phyloP scores from a whole-genome alignment of 179 eudicot genomes.

The Pouteria campechiana region DNA sequence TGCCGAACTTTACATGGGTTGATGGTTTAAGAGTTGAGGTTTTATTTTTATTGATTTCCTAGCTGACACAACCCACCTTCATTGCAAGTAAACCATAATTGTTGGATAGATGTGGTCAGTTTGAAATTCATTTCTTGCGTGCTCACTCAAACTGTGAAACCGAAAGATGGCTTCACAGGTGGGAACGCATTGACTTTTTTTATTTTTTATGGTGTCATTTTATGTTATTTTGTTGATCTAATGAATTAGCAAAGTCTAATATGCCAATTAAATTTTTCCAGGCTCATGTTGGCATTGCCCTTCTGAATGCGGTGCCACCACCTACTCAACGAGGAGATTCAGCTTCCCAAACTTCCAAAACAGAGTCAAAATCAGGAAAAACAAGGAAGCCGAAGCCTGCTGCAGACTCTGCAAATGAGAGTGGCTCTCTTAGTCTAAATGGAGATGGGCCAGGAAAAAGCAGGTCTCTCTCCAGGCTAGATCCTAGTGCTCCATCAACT shows the following conservation, averaged over 20 bases:
- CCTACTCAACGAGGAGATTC: constrained; percentile 21
- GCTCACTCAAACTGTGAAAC: too few relatives aligned
- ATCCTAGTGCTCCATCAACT: constrained; percentile 34
- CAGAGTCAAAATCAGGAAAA: constrained; percentile 36
- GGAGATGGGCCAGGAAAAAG: constrained; percentile 50
- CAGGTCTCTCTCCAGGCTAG: constrained; percentile 25
- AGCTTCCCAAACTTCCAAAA: constrained; percentile 30
- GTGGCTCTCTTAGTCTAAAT: constrained; percentile 17
- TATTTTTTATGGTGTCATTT: not conserved
- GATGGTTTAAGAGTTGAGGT: too few relatives aligned
- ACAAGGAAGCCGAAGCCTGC: constrained; percentile 46
- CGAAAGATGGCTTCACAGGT: too few relatives aligned
- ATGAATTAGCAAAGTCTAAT: too few relatives aligned
- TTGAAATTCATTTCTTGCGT: too few relatives aligned
- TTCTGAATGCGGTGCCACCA: constrained; percentile 76
- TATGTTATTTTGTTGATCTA: too few relatives aligned
- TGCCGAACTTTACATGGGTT: too few relatives aligned
- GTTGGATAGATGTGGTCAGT: too few relatives aligned
- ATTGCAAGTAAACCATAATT: too few relatives aligned
- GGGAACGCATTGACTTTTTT: not conserved
- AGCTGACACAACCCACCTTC: too few relatives aligned
- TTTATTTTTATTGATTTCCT: too few relatives aligned
- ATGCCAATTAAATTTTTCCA: too few relatives aligned
- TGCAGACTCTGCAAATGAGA: constrained; percentile 32
- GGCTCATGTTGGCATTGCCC: constrained; percentile 95